phyloP scores from a whole-genome alignment of 208 protist genomes.

The Acanthamoeba divionensis region DNA sequence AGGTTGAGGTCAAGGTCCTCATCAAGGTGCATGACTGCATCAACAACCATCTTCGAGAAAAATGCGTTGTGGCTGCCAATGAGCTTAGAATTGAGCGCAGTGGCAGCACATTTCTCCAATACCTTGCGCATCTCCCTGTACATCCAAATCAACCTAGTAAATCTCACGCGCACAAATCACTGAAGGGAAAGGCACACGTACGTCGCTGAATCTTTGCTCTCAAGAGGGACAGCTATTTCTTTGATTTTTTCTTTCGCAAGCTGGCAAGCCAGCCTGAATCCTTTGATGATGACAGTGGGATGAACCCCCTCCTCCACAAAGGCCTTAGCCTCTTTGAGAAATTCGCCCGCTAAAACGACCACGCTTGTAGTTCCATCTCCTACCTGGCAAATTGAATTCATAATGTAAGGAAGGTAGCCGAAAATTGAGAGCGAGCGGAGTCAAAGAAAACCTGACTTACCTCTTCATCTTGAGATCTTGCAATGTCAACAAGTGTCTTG shows the following conservation, averaged over 20 bases:
- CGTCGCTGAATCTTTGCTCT: conserved; percentile 71
- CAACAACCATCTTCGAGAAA: conserved; percentile 98
- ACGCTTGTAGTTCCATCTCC: conserved; percentile 99
- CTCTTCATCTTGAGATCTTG: conserved; percentile 88
- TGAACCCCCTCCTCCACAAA: conserved; percentile 99
- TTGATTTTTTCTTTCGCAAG: conserved; percentile 81
- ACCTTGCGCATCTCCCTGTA: conserved; percentile 68
- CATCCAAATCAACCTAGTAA: neutral
- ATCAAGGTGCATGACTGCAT: conserved; percentile 95
- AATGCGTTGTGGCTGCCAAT: conserved; percentile 94
- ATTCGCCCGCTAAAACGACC: conserved; percentile 96
- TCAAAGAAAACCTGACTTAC: neutral
- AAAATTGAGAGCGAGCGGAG: too few species aligned
- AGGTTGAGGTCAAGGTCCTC: conserved; percentile 96
- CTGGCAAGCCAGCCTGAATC: conserved; percentile 85
- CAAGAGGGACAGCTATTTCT: conserved; percentile 85
- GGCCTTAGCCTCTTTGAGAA: conserved; percentile 96
- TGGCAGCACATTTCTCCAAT: conserved; percentile 94
- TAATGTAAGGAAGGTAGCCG: conserved; percentile 49
- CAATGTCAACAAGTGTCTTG: conserved; percentile 98
- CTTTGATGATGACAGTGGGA: conserved; percentile 87
- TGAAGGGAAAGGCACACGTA: conserved; percentile 20
- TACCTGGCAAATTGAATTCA: conserved; percentile 94
- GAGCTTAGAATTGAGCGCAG: conserved; percentile 99
- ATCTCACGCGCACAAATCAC: neutral